These are phyloP conservation scores for Pythium grandisporangium DNA, from an alignment of 352 stramenopile species.

Conservation along the genomic window DNA sequence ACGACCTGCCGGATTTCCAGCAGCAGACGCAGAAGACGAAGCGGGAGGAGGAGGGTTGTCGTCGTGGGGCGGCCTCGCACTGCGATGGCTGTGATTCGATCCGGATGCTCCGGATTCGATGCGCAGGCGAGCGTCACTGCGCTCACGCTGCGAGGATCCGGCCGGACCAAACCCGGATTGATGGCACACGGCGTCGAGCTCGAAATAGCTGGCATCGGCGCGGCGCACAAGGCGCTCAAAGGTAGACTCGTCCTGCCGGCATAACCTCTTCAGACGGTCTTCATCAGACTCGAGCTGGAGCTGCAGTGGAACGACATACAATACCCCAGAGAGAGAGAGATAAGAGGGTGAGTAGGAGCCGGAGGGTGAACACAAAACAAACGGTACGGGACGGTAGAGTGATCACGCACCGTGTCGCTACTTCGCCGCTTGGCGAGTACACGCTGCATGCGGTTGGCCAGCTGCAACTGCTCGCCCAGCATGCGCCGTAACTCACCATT, in stretches of 20 bases:
- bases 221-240: too few relatives aligned
- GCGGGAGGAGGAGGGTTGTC: too few relatives aligned
- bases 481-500: not conserved
- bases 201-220: too few relatives aligned
- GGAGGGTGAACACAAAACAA: not conserved
- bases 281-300: constrained; percentile 9
- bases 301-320: not conserved
- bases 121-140: constrained; percentile 13
- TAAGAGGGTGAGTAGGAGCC: too few relatives aligned
- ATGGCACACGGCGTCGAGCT: constrained; percentile 14
- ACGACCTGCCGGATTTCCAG: too few relatives aligned
- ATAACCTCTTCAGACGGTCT: too few relatives aligned
- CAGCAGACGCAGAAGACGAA: too few relatives aligned
- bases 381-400: not conserved
- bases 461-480: not conserved
- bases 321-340: too few relatives aligned
- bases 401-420: not conserved
- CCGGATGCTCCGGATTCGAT: too few relatives aligned
- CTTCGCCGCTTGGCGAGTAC: not conserved
- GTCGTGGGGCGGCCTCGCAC: too few relatives aligned
- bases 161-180: not conserved
- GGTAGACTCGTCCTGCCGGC: too few relatives aligned
- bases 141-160: constrained; percentile 8
- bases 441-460: not conserved
- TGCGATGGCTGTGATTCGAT: too few relatives aligned